phyloP scores from a whole-genome alignment of 2,329 filamentous ascomycete species.

The Tolypocladium amazonense region DNA sequence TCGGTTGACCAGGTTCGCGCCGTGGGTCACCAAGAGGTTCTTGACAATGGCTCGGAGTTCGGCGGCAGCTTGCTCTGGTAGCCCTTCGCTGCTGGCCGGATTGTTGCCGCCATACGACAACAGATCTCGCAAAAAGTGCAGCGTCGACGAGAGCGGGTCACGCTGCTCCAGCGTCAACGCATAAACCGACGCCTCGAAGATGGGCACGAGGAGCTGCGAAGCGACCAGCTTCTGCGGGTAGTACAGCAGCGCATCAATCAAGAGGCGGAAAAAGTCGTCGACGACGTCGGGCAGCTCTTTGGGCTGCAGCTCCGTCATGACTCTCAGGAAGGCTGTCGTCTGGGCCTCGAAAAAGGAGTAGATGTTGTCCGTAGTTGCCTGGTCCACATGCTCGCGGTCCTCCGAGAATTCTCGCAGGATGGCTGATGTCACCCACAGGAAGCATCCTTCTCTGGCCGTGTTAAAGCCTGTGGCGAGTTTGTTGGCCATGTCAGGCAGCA shows the following conservation, averaged over 20 bases:
- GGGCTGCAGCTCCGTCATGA: conserved; percentile 72
- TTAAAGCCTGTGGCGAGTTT: conserved; percentile 81
- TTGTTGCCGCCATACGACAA: conserved; percentile 79
- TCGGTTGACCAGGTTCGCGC: conserved; percentile 73
- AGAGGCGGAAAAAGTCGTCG: conserved; percentile 91
- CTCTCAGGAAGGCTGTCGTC: conserved; percentile 77
- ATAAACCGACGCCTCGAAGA: conserved; percentile 79
- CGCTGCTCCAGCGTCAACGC: conserved; percentile 83
- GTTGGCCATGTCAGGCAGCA: conserved; percentile 77
- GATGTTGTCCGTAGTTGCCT: conserved; percentile 73
- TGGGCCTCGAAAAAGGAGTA: conserved; percentile 94
- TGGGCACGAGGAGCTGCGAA: conserved; percentile 67
- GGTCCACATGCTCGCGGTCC: conserved; percentile 73
- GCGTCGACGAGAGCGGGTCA: conserved; percentile 79
- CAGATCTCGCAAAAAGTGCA: conserved; percentile 88
- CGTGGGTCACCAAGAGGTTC: conserved; percentile 57
- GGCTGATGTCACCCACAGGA: conserved; percentile 95
- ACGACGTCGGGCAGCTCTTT: conserved; percentile 73
- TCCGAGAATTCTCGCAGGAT: conserved; percentile 94
- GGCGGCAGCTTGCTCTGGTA: conserved; percentile 48
- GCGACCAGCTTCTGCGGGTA: conserved; percentile 77
- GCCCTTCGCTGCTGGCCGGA: conserved; percentile 49
- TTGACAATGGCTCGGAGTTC: conserved; percentile 67
- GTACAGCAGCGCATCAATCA: conserved; percentile 85
- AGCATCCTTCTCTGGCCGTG: conserved; percentile 82